A percentile compares a stretch with the other conserved stretches of the same genome.
Conservation (phyloP, 1,139 yeast genomes). For the Protomyces arabidopsidicola region DNA sequence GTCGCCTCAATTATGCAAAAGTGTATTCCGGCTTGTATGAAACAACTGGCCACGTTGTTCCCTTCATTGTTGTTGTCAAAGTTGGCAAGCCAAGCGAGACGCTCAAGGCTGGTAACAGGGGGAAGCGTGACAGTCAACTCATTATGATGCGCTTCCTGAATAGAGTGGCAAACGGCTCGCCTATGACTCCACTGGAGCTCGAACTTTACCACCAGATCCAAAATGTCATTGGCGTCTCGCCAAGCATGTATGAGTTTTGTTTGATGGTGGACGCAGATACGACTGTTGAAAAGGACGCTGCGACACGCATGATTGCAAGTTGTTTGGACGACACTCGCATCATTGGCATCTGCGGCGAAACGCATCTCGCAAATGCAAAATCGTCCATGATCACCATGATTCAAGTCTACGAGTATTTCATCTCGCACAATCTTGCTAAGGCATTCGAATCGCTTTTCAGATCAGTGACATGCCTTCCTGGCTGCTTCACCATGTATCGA, state of each 20-base stretch:
- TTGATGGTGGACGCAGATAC: conserved; percentile 46
- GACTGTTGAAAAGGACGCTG: conserved; percentile 41
- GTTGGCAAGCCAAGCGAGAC: conserved; percentile 48
- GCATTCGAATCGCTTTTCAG: conserved; percentile 45
- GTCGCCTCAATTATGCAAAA: conserved; percentile 43
- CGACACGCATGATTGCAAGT: conserved; percentile 42
- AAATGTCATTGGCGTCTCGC: conserved; percentile 45
- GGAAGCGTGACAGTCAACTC: conserved; percentile 46
- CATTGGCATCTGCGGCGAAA: conserved; percentile 46
- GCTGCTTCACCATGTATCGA: conserved; percentile 45
- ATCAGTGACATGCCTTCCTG: conserved; percentile 45
- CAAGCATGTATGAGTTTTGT: conserved; percentile 43
- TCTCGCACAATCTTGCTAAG: conserved; percentile 45
- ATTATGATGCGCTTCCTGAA: conserved; percentile 43
- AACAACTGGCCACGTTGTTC: conserved; percentile 43
- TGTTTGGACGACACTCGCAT: conserved; percentile 42
- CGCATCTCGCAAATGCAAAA: conserved; percentile 43
- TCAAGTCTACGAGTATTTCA: conserved; percentile 45
- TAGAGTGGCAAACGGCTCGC: conserved; percentile 42
- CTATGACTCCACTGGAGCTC: conserved; percentile 44
- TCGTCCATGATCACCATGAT: conserved; percentile 43
- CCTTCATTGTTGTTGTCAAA: conserved; percentile 43
- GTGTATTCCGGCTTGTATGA: conserved; percentile 45
- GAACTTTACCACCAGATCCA: conserved; percentile 45
- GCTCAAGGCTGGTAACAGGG: conserved; percentile 44